Conservation (phyloP, 2,329 filamentous ascomycete genomes). For the Ophiosphaerella korrae region DNA sequence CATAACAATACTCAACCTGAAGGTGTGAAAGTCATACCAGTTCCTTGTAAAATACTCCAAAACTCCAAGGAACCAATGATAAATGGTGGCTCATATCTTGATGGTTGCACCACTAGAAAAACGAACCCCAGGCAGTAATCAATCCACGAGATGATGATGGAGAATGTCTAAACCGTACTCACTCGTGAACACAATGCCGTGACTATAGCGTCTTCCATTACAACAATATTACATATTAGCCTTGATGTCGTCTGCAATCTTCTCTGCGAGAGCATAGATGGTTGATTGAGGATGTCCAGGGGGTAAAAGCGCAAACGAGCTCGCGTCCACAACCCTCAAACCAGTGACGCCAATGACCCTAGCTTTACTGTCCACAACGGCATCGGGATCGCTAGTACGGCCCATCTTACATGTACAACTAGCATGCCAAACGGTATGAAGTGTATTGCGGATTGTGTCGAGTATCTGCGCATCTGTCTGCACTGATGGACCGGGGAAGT, state of each 20-base stretch:
- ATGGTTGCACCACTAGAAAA: too few relatives aligned
- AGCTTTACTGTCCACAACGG: slow-evolving; percentile 43
- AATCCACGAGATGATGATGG: too few relatives aligned
- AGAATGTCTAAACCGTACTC: too few relatives aligned
- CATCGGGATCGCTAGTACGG: slow-evolving; percentile 24
- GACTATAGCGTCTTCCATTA: too few relatives aligned
- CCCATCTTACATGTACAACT: slow-evolving; percentile 28
- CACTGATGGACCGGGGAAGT: slow-evolving; percentile 28
- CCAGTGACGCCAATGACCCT: slow-evolving; percentile 38
- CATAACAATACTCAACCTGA: too few relatives aligned
- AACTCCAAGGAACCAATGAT: too few relatives aligned
- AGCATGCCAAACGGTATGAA: slow-evolving; percentile 32
- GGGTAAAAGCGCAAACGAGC: slow-evolving; percentile 38
- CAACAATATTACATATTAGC: too few relatives aligned
- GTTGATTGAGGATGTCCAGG: slow-evolving; percentile 43
- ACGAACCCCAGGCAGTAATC: too few relatives aligned
- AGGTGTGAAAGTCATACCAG: too few relatives aligned
- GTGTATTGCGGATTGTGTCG: slow-evolving; percentile 15
- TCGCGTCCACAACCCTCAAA: slow-evolving; percentile 42
- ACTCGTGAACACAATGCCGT: too few relatives aligned
- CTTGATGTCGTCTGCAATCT: slow-evolving; percentile 27
- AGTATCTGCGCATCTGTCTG: slow-evolving; percentile 34
- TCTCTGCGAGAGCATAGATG: slow-evolving; percentile 38
- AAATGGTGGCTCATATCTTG: too few relatives aligned
- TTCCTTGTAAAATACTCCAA: too few relatives aligned